Evolutionary conservation across 2,329 filamentous ascomycete genomes (phyloP), one percentile per base, ranked within the genome.

Genomic region (Fusarium compactum): DNA sequence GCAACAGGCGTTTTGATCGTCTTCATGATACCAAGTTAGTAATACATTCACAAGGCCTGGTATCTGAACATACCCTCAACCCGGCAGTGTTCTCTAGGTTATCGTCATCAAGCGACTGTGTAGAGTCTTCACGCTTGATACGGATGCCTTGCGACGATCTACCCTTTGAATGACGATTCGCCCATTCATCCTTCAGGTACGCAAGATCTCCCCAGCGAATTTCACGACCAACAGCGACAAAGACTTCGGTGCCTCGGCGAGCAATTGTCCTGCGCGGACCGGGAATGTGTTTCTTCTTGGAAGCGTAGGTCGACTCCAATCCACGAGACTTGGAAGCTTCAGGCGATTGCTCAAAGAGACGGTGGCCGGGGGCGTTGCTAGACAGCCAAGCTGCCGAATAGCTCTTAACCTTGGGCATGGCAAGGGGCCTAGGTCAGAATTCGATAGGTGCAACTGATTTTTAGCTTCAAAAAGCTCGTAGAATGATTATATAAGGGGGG

Each of bases 351-450:
- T 85, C 85, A 81, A 98, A 98, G 75, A 98, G 86, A 62, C 90
- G 86, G 79, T 92, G 91, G 67, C 93, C 95, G 22, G 92, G 90
- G 57, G 90, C 90, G 53, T 92, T 91, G 76, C 90, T 88, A 68
- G 91, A 90, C 60, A 99, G 90, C 94, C 95, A 99, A 73, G 90
- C 85, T 59, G 95, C 94, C 76, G 93, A 95, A 81, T 94, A 95
- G 79, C 90, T 90, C 78, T 92, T 90, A 77, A 97, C 89, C 81
- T 92, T 94, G 40, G 94, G 93, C 95, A 98, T 98, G 63, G 78
- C 65, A 52, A 62, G 38, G 56, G 45, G 48, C 48, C 58, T 54
- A 51, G 43, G 46, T 57, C 46, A 32, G 44, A 61, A 47, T 60
- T 48, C 24, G 60, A 52, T 46, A 32, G 44, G 34, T 22, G 27